These are phyloP conservation scores for Arthrobotrys iridis DNA, from an alignment of 2,329 filamentous ascomycete genomes.

Conservation along the genomic window DNA sequence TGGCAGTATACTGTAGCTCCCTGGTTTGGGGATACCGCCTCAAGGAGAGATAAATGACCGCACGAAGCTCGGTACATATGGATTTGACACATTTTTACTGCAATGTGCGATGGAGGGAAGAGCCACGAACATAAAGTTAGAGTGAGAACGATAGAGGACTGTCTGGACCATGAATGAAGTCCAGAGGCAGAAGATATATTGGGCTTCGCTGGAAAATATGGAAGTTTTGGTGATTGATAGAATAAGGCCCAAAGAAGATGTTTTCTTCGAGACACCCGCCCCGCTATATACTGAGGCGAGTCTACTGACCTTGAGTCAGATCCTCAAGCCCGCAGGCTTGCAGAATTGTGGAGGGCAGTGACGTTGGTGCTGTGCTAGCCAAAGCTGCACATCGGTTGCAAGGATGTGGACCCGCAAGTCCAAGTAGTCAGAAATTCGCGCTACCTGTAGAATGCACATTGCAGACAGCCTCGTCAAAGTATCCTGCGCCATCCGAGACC, in stretches of 20 bases:
- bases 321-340: constrained; percentile 31
- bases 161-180: not conserved
- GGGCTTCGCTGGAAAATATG: not conserved
- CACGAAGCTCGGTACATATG: constrained; percentile 52
- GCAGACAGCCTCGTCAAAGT: constrained; percentile 25
- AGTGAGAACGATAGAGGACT: not conserved
- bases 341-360: constrained; percentile 36
- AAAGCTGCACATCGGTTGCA: constrained; percentile 44
- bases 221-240: not conserved
- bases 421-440: constrained; percentile 47
- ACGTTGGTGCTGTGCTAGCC: constrained; percentile 51
- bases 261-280: constrained; percentile 28
- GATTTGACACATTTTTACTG: constrained; percentile 46
- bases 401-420: constrained; percentile 28
- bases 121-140: not conserved
- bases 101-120: not conserved
- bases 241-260: not conserved
- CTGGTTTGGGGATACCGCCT: constrained; percentile 29
- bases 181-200: not conserved
- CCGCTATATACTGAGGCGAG: constrained; percentile 50
- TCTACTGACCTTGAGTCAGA: constrained; percentile 45
- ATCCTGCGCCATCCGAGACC: constrained; percentile 38
- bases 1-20: constrained; percentile 39
- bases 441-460: constrained; percentile 37
- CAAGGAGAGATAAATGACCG: constrained; percentile 43